A percentile compares a stretch with the other conserved stretches of the same genome.
Evolutionary conservation across 1,284 basidiomycete genomes (phyloP).

Genomic region (Hemileccinum hortonii): DNA sequence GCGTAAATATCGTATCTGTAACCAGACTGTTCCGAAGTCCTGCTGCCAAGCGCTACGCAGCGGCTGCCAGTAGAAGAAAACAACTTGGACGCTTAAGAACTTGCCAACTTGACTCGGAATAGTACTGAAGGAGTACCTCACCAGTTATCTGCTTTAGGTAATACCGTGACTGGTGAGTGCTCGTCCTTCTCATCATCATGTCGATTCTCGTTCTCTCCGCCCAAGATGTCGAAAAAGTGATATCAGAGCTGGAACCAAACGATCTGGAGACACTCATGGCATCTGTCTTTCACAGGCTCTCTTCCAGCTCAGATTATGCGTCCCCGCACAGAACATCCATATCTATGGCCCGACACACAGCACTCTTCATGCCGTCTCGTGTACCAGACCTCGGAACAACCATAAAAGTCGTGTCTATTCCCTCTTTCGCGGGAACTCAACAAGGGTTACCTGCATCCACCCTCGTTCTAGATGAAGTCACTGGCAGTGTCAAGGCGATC

Average conservation of each 20-base stretch:
- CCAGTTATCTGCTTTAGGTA: too few relatives aligned
- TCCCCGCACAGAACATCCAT: conserved; percentile 54
- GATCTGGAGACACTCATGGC: conserved; percentile 57
- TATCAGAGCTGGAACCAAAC: conserved; percentile 40
- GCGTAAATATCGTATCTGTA: too few relatives aligned
- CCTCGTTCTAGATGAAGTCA: conserved; percentile 69
- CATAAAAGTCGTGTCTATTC: conserved; percentile 75
- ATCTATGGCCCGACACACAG: conserved; percentile 48
- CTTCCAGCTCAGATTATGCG: conserved; percentile 30
- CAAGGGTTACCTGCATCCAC: conserved; percentile 76
- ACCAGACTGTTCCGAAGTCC: too few relatives aligned
- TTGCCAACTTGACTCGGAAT: too few relatives aligned
- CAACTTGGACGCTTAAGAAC: too few relatives aligned
- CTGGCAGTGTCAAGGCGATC: conserved; percentile 66
- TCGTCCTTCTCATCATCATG: too few relatives aligned
- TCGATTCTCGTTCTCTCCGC: conserved; percentile 55
- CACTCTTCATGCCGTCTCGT: conserved; percentile 73
- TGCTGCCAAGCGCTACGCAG: too few relatives aligned
- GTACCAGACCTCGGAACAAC: conserved; percentile 49
- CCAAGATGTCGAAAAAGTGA: conserved; percentile 47
- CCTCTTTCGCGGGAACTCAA: conserved; percentile 39
- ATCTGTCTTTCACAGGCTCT: conserved; percentile 45
- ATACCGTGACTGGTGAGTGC: too few relatives aligned
- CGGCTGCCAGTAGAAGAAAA: too few relatives aligned
- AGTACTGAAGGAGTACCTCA: too few relatives aligned